Conservation (phyloP, 495 filamentous ascomycete genomes). For the Tuber microsphaerosporum region DNA sequence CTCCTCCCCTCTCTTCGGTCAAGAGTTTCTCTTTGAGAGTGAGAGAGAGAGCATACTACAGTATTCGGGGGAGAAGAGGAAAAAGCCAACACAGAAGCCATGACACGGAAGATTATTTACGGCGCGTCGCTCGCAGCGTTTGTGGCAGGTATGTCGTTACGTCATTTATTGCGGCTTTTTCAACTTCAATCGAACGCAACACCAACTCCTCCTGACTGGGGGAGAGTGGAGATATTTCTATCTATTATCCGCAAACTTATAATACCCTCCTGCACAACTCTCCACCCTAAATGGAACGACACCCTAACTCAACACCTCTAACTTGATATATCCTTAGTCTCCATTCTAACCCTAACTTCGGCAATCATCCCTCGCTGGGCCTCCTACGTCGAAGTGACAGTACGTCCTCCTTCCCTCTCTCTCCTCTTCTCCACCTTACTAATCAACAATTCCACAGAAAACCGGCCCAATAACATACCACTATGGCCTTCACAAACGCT, state of each 20-base stretch:
- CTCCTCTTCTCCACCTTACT: constrained; percentile 25
- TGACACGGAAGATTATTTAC: constrained; percentile 47
- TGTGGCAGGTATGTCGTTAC: constrained; percentile 52
- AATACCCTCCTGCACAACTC: background rate
- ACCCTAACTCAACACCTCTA: background rate
- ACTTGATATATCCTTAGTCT: constrained; percentile 50
- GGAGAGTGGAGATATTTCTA: background rate
- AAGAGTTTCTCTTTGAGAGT: background rate
- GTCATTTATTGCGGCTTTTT: constrained; percentile 23
- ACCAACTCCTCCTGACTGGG: constrained; percentile 7
- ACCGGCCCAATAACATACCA: constrained; percentile 45
- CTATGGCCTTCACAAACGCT: constrained; percentile 73
- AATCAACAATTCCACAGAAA: constrained; percentile 47
- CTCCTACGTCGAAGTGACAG: constrained; percentile 59
- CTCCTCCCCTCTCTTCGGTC: constrained; percentile 8
- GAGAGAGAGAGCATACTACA: background rate
- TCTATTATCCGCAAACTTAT: constrained; percentile 5
- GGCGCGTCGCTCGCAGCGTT: constrained; percentile 53
- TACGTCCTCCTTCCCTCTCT: constrained; percentile 36
- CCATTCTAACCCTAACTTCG: constrained; percentile 65
- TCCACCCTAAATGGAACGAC: constrained; percentile 5
- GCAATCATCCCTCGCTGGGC: constrained; percentile 76
- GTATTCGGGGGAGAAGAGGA: background rate
- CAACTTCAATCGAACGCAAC: constrained; percentile 22
- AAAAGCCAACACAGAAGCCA: background rate